Evolutionary conservation across 345 rosid species (phyloP), one percentile per base, ranked within the genome.

Genomic region (Bruguiera sexangula): DNA sequence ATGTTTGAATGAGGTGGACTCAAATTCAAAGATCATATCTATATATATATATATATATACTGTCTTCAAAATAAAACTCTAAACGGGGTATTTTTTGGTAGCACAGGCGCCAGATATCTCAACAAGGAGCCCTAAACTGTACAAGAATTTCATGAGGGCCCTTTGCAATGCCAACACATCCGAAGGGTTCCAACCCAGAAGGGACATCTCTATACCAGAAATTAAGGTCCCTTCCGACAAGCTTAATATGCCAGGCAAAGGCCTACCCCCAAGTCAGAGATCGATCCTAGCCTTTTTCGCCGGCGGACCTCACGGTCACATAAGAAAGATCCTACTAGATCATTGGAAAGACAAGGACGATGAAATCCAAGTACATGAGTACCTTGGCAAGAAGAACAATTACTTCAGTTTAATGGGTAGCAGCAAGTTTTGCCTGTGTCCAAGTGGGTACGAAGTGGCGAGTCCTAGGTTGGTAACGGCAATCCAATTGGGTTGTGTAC

Each of bases 161-260:
- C 84, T 90, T 1, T 90, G 96, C 78, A 92, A 90, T 70, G 98
- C 98, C 70, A 92, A 92, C 60, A 69, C 82, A 6, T 80, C 93
- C 0, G 96, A 90, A 70, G 88, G 92, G 9, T 92, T 92, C 78
- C 69, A 53, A 0, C 91, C 91, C 1, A 2, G 22, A 3, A 84
- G 87, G 78, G 96, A 93, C 48, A 90, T 86, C 24, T 63, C 98
- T 4, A n/a, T 90, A 43, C 90, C 95, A 0, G 95, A 84, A 63
- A 58, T 86, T 37, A 72, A 79, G 36, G 24, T 87, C 5, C 78
- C 76, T 3, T 39, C 16, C 0, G 65, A 76, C 8, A 39, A 70
- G 34, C 62, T 92, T 36, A 62, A 63, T 24, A 78, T 67, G 0
- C 75, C 60, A 11, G 57, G 31, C 54, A 31, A 59, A 3, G 67